Base-by-base conservation (phyloP, 2,329 filamentous ascomycete species). In the Sporothrix mexicana region DNA sequence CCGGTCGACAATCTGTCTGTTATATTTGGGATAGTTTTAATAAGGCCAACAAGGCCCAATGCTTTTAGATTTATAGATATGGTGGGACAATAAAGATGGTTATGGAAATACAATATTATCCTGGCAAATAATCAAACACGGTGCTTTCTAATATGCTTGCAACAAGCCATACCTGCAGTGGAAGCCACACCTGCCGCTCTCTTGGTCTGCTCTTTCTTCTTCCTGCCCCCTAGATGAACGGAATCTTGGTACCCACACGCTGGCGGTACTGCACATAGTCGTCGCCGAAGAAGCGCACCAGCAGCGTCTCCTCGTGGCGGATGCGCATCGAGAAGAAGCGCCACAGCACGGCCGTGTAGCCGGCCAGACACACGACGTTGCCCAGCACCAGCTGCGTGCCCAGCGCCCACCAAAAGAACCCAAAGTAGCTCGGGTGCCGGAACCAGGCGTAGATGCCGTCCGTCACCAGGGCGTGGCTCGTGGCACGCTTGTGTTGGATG, bases 381-480 rank as follows among this genome's bases (percentile, higher is more conserved):
- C 95, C 95, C 75, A 98, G 85, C 71, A 97, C 89, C 59, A 98
- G 79, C 85, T 99, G 96, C 13, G 95, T 97, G 5, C 96, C 96
- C n/a, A 98, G 79, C 0, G 93, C 94, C 95, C 95, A 99, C 90
- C 94, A 98, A 82, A 97, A 99, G 84, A 98, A 99, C 3, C 95
- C 96, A 84, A 98, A 98, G 82, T 99, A 99, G 73, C 92, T 92
- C 13, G 96, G 96, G 81, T 99, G 96, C 30, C 96, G 86, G 70
- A 97, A 84, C 61, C 87, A 81, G 8, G 84, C 84, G 81, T 98
- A 99, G 47, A 98, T 84, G 0, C 96, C 96, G 41, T 85, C 85
- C 0, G 92, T 97, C 2, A 99, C 93, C n/a, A 99, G 87, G 64
- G 85, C 85, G 81, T 99, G 96, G 0, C 88, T 89, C 8, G 82